These are phyloP conservation scores for Vaccinium vitisidaea DNA, from an alignment of 148 eudicot genomes.

Conservation along the genomic window DNA sequence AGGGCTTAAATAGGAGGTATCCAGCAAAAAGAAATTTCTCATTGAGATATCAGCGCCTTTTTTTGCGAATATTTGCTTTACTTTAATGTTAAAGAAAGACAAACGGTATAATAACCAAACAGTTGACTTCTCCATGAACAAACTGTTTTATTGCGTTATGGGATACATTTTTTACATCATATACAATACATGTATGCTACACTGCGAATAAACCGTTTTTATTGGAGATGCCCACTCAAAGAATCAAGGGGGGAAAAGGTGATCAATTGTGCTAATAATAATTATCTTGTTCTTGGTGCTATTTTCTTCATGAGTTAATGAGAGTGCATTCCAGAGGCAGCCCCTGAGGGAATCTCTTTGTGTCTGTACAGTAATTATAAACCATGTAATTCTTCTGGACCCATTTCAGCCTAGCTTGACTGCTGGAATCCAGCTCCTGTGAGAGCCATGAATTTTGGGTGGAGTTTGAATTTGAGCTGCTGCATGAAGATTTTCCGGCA, in stretches of 20 bases:
- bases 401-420: constrained; percentile 10
- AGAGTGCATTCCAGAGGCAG: constrained; percentile 20
- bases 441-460: constrained; percentile 1
- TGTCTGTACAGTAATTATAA: constrained; percentile 19
- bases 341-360: constrained; percentile 18
- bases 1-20: background rate
- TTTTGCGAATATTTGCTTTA: background rate
- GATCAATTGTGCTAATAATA: background rate
- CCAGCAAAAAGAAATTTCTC: background rate
- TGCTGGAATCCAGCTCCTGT: background rate
- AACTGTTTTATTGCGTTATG: background rate
- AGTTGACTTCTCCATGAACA: background rate
- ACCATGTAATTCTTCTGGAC: constrained; percentile 26
- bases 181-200: background rate
- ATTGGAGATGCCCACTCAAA: background rate
- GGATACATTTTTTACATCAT: background rate
- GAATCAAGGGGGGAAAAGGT: background rate
- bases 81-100: background rate
- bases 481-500: background rate
- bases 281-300: background rate
- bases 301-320: background rate
- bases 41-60: background rate
- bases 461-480: constrained; percentile 3
- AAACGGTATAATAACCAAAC: background rate
- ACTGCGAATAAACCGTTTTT: background rate